phyloP scores from a whole-genome alignment of 225 moss, liverwort and hornwort species.

The Neckera pumila region DNA sequence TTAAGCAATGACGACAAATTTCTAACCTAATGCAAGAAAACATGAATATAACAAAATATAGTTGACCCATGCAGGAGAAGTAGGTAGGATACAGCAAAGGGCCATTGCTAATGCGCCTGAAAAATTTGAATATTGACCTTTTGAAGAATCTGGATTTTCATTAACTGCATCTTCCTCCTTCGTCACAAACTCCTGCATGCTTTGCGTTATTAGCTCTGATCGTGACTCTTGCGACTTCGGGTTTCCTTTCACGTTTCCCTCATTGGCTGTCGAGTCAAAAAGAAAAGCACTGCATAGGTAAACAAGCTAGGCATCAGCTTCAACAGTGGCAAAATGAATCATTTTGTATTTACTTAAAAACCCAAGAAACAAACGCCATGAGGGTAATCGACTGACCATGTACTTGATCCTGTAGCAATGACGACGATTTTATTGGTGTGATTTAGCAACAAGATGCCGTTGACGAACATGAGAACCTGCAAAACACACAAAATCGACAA shows the following conservation, averaged over 20 bases:
- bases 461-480: constrained; percentile 76
- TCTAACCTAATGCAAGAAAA: neutral
- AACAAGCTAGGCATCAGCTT: constrained; percentile 14
- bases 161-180: constrained; percentile 68
- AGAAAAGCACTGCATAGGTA: constrained; percentile 60
- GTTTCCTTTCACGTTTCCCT: constrained; percentile 17
- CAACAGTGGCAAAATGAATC: neutral
- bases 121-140: constrained; percentile 53
- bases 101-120: constrained; percentile 96
- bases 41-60: neutral
- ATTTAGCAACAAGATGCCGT: constrained; percentile 71
- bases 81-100: constrained; percentile 76
- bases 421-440: constrained; percentile 73
- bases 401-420: constrained; percentile 77
- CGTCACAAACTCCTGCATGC: constrained; percentile 61
- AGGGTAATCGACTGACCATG: constrained; percentile 44
- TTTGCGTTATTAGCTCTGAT: constrained; percentile 50
- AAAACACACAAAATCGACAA: neutral
- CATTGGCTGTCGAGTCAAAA: constrained; percentile 67
- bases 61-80: neutral
- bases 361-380: neutral
- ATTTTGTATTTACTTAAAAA: neutral
- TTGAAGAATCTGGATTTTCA: constrained; percentile 50
- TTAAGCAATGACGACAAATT: neutral
- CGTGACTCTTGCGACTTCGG: constrained; percentile 32